phyloP scores from a whole-genome alignment of 2,329 filamentous ascomycete genomes.

The Beauveria scarabaeidicola region DNA sequence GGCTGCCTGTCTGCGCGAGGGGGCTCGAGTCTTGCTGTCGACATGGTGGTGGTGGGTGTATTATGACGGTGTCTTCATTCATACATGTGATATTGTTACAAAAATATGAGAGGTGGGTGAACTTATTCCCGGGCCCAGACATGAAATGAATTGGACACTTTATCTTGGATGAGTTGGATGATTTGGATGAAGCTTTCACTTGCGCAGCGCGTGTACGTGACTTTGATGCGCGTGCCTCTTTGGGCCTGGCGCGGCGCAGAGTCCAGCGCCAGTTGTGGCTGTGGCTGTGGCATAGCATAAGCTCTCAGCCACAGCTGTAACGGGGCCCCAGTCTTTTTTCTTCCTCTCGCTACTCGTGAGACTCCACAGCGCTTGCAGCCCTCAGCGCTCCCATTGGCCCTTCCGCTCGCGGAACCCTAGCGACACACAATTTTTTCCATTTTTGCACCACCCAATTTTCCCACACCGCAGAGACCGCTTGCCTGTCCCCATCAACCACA shows the following conservation, averaged over 20 bases:
- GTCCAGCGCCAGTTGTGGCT: background rate
- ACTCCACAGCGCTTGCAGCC: background rate
- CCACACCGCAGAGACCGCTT: conserved; percentile 11
- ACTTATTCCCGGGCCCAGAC: background rate
- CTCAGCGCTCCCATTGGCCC: conserved; percentile 25
- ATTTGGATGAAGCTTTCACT: background rate
- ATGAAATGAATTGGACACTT: background rate
- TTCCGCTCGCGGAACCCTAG: conserved; percentile 28
- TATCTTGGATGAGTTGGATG: background rate
- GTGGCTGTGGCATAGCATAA: background rate
- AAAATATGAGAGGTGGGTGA: background rate
- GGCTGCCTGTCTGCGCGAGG: conserved; percentile 17
- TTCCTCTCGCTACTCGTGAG: background rate
- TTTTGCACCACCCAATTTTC: conserved; percentile 26
- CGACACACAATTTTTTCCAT: conserved; percentile 32
- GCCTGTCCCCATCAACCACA: conserved; percentile 20
- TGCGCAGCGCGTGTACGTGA: background rate
- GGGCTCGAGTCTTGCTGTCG: conserved; percentile 33
- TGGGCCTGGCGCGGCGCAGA: background rate
- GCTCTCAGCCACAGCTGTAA: background rate
- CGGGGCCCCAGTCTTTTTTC: background rate
- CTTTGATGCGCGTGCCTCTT: background rate
- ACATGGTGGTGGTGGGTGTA: conserved; percentile 19
- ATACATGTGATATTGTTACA: background rate
- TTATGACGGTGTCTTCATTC: background rate